A percentile compares a stretch with the other conserved stretches of the same genome.
These are phyloP conservation scores for Solanum sitiens DNA, from an alignment of 257 asterid genomes.

Conservation along the genomic window DNA sequence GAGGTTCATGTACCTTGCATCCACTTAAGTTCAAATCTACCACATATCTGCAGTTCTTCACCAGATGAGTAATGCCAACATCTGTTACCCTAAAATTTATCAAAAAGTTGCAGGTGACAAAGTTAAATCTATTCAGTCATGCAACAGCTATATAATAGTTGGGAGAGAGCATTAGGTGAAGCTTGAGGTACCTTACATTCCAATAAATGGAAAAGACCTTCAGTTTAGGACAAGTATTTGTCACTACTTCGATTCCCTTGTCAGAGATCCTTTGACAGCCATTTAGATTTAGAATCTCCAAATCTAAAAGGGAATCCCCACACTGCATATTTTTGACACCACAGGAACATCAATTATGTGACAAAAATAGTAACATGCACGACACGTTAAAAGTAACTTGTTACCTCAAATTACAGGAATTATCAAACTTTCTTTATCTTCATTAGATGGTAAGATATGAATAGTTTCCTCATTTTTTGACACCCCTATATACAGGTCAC, in stretches of 20 bases:
- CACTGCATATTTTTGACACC: slow-evolving; percentile 34
- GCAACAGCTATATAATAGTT: not conserved
- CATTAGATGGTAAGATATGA: not conserved
- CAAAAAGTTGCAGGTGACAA: not conserved
- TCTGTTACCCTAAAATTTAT: slow-evolving; percentile 68
- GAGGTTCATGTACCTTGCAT: slow-evolving; percentile 55
- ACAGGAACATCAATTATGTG: not conserved
- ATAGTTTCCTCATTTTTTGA: not conserved
- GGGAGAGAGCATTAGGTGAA: not conserved
- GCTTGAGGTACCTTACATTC: slow-evolving; percentile 64
- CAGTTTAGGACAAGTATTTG: slow-evolving; percentile 44
- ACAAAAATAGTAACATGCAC: not conserved
- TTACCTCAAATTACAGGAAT: not conserved
- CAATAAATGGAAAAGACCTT: slow-evolving; percentile 77
- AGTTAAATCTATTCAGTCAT: not conserved
- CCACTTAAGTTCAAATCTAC: slow-evolving; percentile 85
- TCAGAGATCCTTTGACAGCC: slow-evolving; percentile 95
- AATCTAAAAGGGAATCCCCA: slow-evolving; percentile 30
- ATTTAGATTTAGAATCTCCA: slow-evolving; percentile 77
- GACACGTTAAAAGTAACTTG: not conserved
- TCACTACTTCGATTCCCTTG: slow-evolving; percentile 51
- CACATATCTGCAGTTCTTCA: slow-evolving; percentile 55
- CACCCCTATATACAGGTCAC: not conserved
- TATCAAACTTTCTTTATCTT: not conserved
- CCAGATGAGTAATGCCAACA: slow-evolving; percentile 53